A percentile compares a stretch with the other conserved stretches of the same genome.
Evolutionary conservation across 345 rosid genomes (phyloP).

Genomic region (Eucalyptus fibrosa): DNA sequence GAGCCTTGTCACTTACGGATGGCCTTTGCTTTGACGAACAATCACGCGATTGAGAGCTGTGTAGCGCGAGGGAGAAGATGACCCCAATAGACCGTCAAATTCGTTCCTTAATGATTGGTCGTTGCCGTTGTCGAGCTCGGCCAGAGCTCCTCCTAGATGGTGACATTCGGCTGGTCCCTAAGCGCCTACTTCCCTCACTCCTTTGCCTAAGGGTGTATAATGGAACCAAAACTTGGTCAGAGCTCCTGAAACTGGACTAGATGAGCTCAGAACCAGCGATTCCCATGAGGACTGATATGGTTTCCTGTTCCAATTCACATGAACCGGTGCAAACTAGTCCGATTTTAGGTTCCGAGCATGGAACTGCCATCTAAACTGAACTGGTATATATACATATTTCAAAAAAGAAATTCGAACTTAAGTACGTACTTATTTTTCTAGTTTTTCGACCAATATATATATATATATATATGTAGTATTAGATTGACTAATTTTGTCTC

Average conservation of each 20-base stretch:
- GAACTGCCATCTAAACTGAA: rapidly evolving
- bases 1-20: no score
- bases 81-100: neutral
- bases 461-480: no score
- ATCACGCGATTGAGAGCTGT: no score
- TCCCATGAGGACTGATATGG: rapidly evolving
- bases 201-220: neutral
- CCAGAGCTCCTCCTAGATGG: neutral
- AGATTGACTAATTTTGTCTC: no score
- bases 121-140: neutral
- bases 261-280: rapidly evolving
- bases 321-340: no score
- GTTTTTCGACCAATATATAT: no score
- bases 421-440: no score
- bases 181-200: no score
- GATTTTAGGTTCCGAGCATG: rapidly evolving
- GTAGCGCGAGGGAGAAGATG: neutral
- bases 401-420: no score
- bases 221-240: neutral
- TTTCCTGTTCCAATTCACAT: neutral
- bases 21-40: no score
- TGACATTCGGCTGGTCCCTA: no score
- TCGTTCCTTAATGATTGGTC: neutral
- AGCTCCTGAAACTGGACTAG: rapidly evolving
- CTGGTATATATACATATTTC: no score